These are phyloP conservation scores for Rusavskia elegans DNA, from an alignment of 495 filamentous ascomycete species.

Conservation along the genomic window DNA sequence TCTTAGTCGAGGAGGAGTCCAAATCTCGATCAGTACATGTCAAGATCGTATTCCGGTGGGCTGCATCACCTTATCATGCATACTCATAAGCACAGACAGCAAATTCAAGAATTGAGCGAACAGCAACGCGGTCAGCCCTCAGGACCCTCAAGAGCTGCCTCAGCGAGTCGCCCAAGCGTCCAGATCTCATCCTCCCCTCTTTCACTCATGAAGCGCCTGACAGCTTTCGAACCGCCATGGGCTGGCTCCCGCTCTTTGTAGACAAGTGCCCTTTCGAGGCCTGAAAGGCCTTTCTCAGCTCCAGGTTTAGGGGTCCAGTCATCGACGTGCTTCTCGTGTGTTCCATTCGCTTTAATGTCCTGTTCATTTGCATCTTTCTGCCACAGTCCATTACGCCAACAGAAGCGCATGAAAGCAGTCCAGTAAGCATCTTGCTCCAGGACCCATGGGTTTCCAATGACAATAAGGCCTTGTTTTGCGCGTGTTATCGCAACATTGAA, in stretches of 20 bases:
- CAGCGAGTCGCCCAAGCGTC: conserved; percentile 10
- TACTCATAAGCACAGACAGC: no score
- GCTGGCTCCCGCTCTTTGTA: conserved; percentile 4
- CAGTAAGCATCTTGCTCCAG: conserved; percentile 27
- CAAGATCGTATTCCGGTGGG: no score
- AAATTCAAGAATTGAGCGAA: no score
- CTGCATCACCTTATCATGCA: no score
- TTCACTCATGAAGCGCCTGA: conserved; percentile 4
- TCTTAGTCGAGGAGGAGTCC: no score
- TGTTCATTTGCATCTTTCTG: conserved; percentile 1
- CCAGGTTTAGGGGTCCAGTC: neutral
- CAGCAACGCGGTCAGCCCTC: neutral
- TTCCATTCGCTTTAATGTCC: neutral
- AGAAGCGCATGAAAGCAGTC: conserved; percentile 31
- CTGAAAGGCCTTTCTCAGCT: neutral
- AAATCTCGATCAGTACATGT: no score
- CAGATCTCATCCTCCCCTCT: conserved; percentile 15
- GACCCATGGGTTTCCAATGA: conserved; percentile 33
- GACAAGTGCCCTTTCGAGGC: conserved; percentile 13
- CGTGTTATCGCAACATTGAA: conserved; percentile 41
- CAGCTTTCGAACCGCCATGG: neutral
- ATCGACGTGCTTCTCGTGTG: neutral
- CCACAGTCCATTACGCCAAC: conserved; percentile 26
- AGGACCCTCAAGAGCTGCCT: neutral
- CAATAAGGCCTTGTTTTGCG: conserved; percentile 34